phyloP scores from a whole-genome alignment of 176 grass and related monocot species.

The Avena atlantica region DNA sequence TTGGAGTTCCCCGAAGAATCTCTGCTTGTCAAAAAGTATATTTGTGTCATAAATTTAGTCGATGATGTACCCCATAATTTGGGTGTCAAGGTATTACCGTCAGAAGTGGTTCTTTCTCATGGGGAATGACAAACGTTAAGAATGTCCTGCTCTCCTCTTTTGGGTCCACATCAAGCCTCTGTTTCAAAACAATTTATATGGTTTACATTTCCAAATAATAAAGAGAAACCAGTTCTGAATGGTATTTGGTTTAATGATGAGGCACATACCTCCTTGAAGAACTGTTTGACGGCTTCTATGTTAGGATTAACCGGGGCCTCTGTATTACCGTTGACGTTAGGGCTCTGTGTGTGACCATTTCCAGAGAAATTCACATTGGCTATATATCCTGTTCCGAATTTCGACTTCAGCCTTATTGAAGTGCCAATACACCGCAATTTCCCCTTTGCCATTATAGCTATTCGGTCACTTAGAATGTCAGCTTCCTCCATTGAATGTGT shows the following conservation, averaged over 20 bases:
- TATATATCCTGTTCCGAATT: constrained; percentile 92
- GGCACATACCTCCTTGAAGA: constrained; percentile 84
- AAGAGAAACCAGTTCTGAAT: not conserved
- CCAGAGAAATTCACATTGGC: constrained; percentile 88
- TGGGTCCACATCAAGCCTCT: constrained; percentile 69
- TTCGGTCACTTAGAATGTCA: constrained; percentile 91
- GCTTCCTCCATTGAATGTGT: constrained; percentile 99
- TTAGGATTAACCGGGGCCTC: constrained; percentile 47
- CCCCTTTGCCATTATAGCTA: constrained; percentile 98
- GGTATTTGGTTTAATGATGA: constrained; percentile 24
- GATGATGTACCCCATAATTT: constrained; percentile 10
- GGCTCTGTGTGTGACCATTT: constrained; percentile 56
- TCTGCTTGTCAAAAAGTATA: constrained; percentile 53
- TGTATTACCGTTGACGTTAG: constrained; percentile 36
- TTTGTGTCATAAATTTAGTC: constrained; percentile 9
- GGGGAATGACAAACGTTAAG: constrained; percentile 93
- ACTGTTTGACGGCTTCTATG: constrained; percentile 73
- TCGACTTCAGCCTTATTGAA: constrained; percentile 91
- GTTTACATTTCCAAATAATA: constrained; percentile 27
- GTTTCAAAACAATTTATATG: constrained; percentile 26
- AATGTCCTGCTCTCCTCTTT: constrained; percentile 90
- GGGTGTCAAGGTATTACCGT: constrained; percentile 61
- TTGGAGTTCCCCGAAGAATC: constrained; percentile 85
- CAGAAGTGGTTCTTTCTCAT: constrained; percentile 79
- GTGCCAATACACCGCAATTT: constrained; percentile 93